phyloP scores from a whole-genome alignment of 148 eudicot species.

The Arctostaphylos glauca region DNA sequence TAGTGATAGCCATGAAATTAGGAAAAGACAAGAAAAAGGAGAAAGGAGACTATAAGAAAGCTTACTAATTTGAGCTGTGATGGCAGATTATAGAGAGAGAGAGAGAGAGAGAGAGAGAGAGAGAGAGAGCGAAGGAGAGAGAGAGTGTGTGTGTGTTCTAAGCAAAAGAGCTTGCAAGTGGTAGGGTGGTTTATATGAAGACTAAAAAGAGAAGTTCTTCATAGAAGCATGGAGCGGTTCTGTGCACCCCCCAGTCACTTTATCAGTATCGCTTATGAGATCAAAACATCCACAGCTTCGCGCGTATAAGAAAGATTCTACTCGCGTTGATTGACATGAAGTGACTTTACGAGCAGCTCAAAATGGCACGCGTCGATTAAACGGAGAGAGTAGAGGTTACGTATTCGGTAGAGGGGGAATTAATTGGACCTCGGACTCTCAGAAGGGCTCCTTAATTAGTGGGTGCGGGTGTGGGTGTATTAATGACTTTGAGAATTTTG shows the following conservation, averaged over 20 bases:
- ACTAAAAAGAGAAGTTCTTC: not conserved
- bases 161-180: not conserved
- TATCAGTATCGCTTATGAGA: not conserved
- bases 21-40: not conserved
- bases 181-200: not conserved
- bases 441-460: not conserved
- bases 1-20: not conserved
- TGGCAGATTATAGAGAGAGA: not conserved
- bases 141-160: not conserved
- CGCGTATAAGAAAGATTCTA: not conserved
- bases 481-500: not conserved
- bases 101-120: not conserved
- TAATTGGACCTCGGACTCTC: not conserved
- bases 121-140: not conserved
- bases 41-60: not conserved
- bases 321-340: not conserved
- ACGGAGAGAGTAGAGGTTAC: not conserved
- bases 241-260: not conserved
- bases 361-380: not conserved
- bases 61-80: conserved; percentile 22
- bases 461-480: not conserved
- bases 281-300: not conserved
- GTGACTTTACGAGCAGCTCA: not conserved
- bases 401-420: not conserved
- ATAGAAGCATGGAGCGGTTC: not conserved